Base-by-base conservation (phyloP, 1,139 yeast species). In the Zygotorulaspora mrakii region DNA sequence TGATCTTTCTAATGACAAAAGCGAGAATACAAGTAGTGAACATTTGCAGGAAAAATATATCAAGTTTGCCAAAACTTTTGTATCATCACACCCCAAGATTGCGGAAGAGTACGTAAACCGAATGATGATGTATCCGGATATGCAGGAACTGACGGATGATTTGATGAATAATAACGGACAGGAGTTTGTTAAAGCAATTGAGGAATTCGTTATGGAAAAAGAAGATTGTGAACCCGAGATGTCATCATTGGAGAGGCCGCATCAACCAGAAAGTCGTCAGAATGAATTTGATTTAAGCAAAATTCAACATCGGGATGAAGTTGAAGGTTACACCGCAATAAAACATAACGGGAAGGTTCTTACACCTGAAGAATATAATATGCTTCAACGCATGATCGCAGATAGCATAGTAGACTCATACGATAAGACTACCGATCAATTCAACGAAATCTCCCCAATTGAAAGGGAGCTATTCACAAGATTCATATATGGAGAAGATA, bases 21-120 rank as follows among this genome's bases (percentile, higher is more conserved):
- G 27, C 27, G 6, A 24, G 6, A 11, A 24, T 24, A 24, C 27
- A 5, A 13, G 35, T n/a, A 45, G 46, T 24, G 59, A 53, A 3
- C 50, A 49, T 21, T 31, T 50, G 17, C 51, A 49, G 30, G 46
- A 43, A 5, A 53, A 50, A 43, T 57, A 59, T 39, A 31, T 57
- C 38, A 43, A 50, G 24, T 60, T 60, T 38, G 57, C 64, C 2
- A 52, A 57, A 38, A 57, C 58, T 17, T 58, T 55, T 33, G 54
- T 60, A 7, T 59, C 65, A 4, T 55, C 64, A 1, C 62, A 59
- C 35, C 62, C 62, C 17, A 57, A 56, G 25, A 52, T 61, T 25
- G 63, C 64, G 2, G 49, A 59, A 35, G 64, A 59, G 37, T 60
- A 57, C 36, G 62, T 60, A 2, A 50, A 53, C 20, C 53, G 55